Evolutionary conservation across 495 filamentous ascomycete species (phyloP), one percentile per base, ranked within the genome.

Genomic region (Neurospora africana): DNA sequence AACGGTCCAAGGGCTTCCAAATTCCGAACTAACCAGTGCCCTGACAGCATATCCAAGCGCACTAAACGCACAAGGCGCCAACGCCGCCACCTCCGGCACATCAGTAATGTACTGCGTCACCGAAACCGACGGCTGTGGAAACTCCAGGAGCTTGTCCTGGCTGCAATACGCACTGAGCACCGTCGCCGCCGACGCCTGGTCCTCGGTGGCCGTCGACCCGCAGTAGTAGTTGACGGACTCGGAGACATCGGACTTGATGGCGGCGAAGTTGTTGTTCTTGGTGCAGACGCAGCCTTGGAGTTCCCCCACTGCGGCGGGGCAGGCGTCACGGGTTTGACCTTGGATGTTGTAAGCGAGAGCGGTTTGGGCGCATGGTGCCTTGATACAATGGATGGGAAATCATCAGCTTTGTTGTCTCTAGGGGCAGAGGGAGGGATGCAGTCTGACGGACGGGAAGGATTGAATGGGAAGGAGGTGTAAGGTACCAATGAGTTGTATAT

Each of bases 271-370:
- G 58, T 80, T 77, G 76, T 84, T 81, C 72, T 86, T 83, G 68
- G 83, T 84, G 76, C 85, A 87, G 37, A 84, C 78, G 43, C 85
- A 87, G 10, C 79, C 82, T 74, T 84, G 82, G 1, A 86, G 80
- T 11, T 79, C 81, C 2, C 81, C 78, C 10, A 79, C 79, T 23
- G 71, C 78, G 15, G 80, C 70, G 15, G 84, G 84, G 53, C 85
- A 87, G 40, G 76, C 73, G 37, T 79, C 69, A 41, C 76, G 68
- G 3, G 85, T 86, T 53, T 80, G 78, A n/a, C 71, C 21, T 72
- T 82, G 76, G 71, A 87, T 75, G 65, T 80, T 78, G 65, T 80
- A 81, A 5, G 78, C 81, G 17, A 87, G 30, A 33, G 82, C 85
- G 1, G 69, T 71, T 36, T 79, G 76, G 13, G 81, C 85, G 74